phyloP scores from a whole-genome alignment of 176 grass and related monocot species.

The Calamus simplicifolius region DNA sequence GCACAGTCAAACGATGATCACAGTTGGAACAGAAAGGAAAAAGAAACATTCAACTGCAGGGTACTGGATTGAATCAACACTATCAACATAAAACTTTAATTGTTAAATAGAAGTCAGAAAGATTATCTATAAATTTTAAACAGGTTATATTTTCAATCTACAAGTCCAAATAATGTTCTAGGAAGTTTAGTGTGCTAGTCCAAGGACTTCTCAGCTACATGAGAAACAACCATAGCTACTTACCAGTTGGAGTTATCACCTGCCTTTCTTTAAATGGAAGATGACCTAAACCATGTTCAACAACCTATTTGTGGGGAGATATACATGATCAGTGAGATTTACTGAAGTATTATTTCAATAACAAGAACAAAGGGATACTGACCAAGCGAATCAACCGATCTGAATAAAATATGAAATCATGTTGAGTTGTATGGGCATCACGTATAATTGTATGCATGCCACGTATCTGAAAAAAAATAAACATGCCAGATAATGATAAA shows the following conservation, averaged over 20 bases:
- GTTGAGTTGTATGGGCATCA: conserved; percentile 79
- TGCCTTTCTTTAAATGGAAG: conserved; percentile 92
- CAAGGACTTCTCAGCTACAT: too few species aligned
- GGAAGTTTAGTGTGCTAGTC: too few species aligned
- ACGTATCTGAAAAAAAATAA: conserved; percentile 49
- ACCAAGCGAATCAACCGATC: conserved; percentile 95
- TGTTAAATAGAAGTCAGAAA: too few species aligned
- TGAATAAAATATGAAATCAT: conserved; percentile 98
- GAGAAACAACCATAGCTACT: conserved; percentile 6
- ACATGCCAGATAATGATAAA: not conserved
- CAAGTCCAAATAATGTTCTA: too few species aligned
- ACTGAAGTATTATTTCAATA: conserved; percentile 22
- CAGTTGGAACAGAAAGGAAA: too few species aligned
- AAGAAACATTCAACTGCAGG: too few species aligned
- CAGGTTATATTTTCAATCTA: too few species aligned
- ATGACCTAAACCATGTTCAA: conserved; percentile 87
- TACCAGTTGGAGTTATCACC: conserved; percentile 92
- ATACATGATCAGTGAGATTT: not conserved
- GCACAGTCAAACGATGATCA: too few species aligned
- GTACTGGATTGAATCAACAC: too few species aligned
- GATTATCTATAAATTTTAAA: too few species aligned
- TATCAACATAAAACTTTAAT: too few species aligned
- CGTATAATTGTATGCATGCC: conserved; percentile 99
- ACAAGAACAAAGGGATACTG: conserved; percentile 40
- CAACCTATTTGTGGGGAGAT: conserved; percentile 45